A percentile compares a stretch with the other conserved stretches of the same genome.
Conservation (phyloP, 768 basidiomycete species). For the Tephrocybe sp. region DNA sequence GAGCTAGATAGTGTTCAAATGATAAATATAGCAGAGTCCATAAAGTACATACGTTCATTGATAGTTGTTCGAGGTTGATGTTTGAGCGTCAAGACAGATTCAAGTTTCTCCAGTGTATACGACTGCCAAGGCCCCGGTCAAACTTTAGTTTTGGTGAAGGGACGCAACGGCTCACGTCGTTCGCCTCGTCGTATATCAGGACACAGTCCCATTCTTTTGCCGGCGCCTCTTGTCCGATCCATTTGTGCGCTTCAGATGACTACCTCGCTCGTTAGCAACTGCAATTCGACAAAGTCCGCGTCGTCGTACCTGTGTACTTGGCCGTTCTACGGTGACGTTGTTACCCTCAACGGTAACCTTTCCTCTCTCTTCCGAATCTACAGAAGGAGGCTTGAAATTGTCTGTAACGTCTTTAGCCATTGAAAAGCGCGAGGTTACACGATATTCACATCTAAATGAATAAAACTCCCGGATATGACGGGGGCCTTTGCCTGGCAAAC, state of each 20-base stretch:
- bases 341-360: slow-evolving; percentile 60
- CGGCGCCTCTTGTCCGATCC: slow-evolving; percentile 54
- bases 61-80: slow-evolving; percentile 46
- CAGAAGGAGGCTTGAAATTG: slow-evolving; percentile 72
- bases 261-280: slow-evolving; percentile 21
- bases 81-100: slow-evolving; percentile 57
- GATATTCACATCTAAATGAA: slow-evolving; percentile 69
- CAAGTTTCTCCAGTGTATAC: slow-evolving; percentile 75
- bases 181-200: slow-evolving; percentile 76
- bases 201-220: slow-evolving; percentile 76
- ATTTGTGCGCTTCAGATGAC: slow-evolving; percentile 55
- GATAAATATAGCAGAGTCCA: too few species aligned
- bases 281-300: neutral
- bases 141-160: slow-evolving; percentile 9
- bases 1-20: neutral
- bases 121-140: slow-evolving; percentile 46
- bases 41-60: slow-evolving; percentile 8
- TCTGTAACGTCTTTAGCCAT: slow-evolving; percentile 42
- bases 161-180: slow-evolving; percentile 47
- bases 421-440: neutral
- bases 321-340: slow-evolving; percentile 61
- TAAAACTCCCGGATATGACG: slow-evolving; percentile 65
- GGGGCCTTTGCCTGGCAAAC: slow-evolving; percentile 45
- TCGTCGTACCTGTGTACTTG: slow-evolving; percentile 57
- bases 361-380: slow-evolving; percentile 66